Conservation (phyloP, 176 grass and related monocot genomes). For the Ampelocalamus luodianensis region DNA sequence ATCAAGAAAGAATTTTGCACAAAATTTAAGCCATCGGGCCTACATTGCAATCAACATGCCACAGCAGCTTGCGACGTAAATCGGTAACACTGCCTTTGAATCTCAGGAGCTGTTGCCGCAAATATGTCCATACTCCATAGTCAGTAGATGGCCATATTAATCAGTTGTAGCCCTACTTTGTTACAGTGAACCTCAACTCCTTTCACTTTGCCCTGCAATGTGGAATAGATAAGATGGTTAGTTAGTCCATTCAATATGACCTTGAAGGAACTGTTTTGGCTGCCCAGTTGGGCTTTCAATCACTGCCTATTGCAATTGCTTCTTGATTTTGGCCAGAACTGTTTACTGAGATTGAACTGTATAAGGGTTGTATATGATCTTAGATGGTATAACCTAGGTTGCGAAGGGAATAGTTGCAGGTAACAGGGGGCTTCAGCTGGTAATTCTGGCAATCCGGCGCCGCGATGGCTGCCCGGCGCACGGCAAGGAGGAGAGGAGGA, state of each 20-base stretch:
- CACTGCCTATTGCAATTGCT: not conserved
- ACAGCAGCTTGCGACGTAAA: not conserved
- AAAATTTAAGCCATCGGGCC: slow-evolving; percentile 3
- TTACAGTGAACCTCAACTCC: slow-evolving; percentile 22
- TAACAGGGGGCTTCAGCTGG: too few relatives aligned
- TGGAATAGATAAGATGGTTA: not conserved
- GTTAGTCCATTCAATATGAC: slow-evolving; percentile 10
- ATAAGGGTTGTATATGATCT: not conserved
- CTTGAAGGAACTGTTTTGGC: slow-evolving; percentile 29
- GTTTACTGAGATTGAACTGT: slow-evolving; percentile 17
- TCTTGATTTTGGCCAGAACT: slow-evolving; percentile 3
- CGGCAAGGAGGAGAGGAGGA: too few relatives aligned
- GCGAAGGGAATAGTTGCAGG: too few relatives aligned
- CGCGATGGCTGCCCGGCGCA: too few relatives aligned
- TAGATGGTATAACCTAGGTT: not conserved
- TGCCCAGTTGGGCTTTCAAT: not conserved
- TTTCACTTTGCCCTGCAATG: slow-evolving; percentile 11
- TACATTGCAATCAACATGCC: not conserved
- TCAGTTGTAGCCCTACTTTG: not conserved
- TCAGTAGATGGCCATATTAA: slow-evolving; percentile 3
- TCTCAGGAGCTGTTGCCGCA: slow-evolving; percentile 14
- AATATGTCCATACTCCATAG: slow-evolving; percentile 9
- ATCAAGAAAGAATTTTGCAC: slow-evolving; percentile 16
- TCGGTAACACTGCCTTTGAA: not conserved
- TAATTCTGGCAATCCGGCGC: too few relatives aligned